Conservation (phyloP, 441 rosid genomes). For the Sinapis alba region DNA sequence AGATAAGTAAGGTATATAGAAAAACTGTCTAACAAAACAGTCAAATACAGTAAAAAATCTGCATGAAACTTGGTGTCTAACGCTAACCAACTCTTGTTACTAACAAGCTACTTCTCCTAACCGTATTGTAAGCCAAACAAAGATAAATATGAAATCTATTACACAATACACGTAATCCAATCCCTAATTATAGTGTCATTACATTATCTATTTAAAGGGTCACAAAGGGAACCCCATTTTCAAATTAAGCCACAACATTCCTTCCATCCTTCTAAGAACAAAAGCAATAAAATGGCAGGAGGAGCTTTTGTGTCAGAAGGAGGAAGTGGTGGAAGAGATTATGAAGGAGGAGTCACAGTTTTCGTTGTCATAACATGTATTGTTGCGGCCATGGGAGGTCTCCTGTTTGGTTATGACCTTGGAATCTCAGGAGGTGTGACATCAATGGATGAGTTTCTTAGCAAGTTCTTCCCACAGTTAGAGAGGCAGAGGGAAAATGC, state of each 20-base stretch:
- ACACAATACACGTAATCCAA: neutral
- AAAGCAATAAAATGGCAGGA: constrained; percentile 55
- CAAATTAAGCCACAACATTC: constrained; percentile 3
- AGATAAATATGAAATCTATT: neutral
- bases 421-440: constrained; percentile 97
- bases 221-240: constrained; percentile 16
- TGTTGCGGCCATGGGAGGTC: constrained; percentile 91
- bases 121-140: neutral
- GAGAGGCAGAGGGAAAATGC: constrained; percentile 37
- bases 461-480: constrained; percentile 68
- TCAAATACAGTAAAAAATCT: neutral
- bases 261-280: constrained; percentile 4
- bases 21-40: too few relatives aligned
- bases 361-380: constrained; percentile 72
- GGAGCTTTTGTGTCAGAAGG: constrained; percentile 49
- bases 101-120: neutral
- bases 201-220: constrained; percentile 12
- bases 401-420: constrained; percentile 88
- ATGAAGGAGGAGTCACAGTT: constrained; percentile 74
- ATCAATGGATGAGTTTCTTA: constrained; percentile 66
- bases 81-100: neutral
- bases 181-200: constrained; percentile 10
- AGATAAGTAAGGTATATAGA: too few relatives aligned
- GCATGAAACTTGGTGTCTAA: constrained; percentile 5
- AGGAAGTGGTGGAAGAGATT: constrained; percentile 41